phyloP scores from a whole-genome alignment of 176 grass and related monocot genomes.

The Dendrocalamus sinicus region DNA sequence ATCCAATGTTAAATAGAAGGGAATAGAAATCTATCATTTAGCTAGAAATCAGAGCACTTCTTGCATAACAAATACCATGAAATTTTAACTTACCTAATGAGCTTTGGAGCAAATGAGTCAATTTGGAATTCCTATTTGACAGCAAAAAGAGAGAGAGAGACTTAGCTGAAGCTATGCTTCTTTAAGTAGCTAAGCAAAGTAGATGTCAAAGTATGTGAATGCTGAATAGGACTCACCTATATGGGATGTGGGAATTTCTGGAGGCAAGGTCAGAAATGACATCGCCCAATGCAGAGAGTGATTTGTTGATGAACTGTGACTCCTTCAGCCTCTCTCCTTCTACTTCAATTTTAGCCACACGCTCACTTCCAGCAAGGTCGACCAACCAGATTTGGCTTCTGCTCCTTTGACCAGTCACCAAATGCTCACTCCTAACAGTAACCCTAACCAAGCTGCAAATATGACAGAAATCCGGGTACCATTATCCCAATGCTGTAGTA shows the following conservation, averaged over 20 bases:
- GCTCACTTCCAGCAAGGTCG: constrained; percentile 94
- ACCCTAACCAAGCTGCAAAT: constrained; percentile 81
- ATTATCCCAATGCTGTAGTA: constrained; percentile 25
- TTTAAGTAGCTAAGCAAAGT: constrained; percentile 25
- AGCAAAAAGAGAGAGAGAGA: constrained; percentile 32
- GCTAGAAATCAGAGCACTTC: background rate
- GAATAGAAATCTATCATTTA: constrained; percentile 24
- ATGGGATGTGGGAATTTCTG: constrained; percentile 84
- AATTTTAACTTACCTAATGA: constrained; percentile 68
- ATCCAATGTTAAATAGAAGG: no score
- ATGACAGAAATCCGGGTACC: background rate
- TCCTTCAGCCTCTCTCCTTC: constrained; percentile 92
- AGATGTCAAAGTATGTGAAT: constrained; percentile 16
- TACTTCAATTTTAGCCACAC: constrained; percentile 75
- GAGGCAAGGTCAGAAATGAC: constrained; percentile 93
- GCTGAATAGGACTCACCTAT: constrained; percentile 62
- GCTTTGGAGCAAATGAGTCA: constrained; percentile 95
- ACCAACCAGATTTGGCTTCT: constrained; percentile 90
- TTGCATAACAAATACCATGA: background rate
- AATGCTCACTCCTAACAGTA: constrained; percentile 70
- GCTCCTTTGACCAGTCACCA: constrained; percentile 62
- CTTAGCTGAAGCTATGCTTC: constrained; percentile 15
- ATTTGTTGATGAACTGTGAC: constrained; percentile 94
- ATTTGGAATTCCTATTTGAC: constrained; percentile 87
- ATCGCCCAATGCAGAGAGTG: constrained; percentile 89